A percentile compares a stretch with the other conserved stretches of the same genome.
phyloP scores from a whole-genome alignment of 192 early-diverging fungal species.

The Podila epicladia region DNA sequence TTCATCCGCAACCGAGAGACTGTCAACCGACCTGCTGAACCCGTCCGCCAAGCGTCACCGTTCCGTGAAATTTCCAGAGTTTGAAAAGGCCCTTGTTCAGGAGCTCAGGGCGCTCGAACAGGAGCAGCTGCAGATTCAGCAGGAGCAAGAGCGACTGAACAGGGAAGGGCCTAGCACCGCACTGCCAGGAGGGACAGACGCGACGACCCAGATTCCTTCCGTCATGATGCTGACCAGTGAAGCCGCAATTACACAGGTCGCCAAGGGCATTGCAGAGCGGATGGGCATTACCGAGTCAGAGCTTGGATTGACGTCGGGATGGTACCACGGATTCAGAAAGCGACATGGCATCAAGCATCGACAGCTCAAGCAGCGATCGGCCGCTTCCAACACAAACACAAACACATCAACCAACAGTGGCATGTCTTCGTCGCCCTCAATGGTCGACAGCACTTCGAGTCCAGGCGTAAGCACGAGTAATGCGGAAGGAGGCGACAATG shows the following conservation, averaged over 20 bases:
- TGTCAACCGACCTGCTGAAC: constrained; percentile 44
- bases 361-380: constrained; percentile 34
- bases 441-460: constrained; percentile 1
- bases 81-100: constrained; percentile 45
- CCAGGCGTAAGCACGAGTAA: neutral
- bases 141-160: constrained; percentile 27
- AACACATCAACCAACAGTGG: constrained; percentile 1
- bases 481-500: constrained; percentile 16
- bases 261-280: constrained; percentile 50
- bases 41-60: constrained; percentile 49
- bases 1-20: constrained; percentile 40
- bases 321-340: constrained; percentile 52
- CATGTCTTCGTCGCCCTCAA: constrained; percentile 3
- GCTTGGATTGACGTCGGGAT: constrained; percentile 46
- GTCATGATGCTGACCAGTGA: constrained; percentile 49
- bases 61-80: constrained; percentile 51
- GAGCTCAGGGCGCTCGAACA: constrained; percentile 47
- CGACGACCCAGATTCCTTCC: constrained; percentile 26
- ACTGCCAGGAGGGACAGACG: neutral
- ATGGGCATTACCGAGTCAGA: constrained; percentile 44
- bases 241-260: constrained; percentile 48
- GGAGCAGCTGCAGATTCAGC: constrained; percentile 47
- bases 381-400: neutral
- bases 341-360: constrained; percentile 53
- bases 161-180: neutral